Percentiles rank a stretch among this genome's conserved stretches.
phyloP scores from a whole-genome alignment of 2,329 filamentous ascomycete genomes.

The Aciculosporium take region DNA sequence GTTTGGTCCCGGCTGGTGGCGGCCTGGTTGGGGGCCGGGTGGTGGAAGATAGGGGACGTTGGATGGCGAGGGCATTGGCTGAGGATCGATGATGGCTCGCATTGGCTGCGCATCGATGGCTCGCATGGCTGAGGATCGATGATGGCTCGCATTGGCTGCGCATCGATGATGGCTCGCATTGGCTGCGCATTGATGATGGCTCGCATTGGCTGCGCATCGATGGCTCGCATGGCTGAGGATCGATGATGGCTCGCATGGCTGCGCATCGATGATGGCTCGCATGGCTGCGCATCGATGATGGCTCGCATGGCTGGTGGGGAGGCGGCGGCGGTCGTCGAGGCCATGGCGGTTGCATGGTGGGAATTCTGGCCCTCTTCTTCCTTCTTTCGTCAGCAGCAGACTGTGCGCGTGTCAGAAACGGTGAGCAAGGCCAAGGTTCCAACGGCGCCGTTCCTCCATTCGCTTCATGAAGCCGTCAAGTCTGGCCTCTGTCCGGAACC shows the following conservation, averaged over 20 bases:
- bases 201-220: slow-evolving; percentile 13
- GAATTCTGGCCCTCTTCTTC: too few relatives aligned
- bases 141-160: slow-evolving; percentile 12
- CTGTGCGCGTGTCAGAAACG: not conserved
- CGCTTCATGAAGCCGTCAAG: not conserved
- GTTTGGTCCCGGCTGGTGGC: not conserved
- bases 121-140: slow-evolving; percentile 18
- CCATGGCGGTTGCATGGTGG: not conserved
- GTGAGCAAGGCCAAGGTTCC: not conserved
- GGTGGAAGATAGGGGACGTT: slow-evolving; percentile 8
- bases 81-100: slow-evolving; percentile 15
- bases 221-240: slow-evolving; percentile 18
- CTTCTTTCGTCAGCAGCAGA: not conserved
- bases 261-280: too few relatives aligned
- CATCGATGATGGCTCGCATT: too few relatives aligned
- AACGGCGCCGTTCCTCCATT: not conserved
- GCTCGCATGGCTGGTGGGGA: too few relatives aligned
- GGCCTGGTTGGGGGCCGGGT: not conserved
- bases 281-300: slow-evolving; percentile 17
- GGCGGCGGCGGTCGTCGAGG: slow-evolving; percentile 6
- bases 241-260: slow-evolving; percentile 13
- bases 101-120: too few relatives aligned
- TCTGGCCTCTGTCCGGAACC: too few relatives aligned
- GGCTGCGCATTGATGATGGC: slow-evolving; percentile 16
- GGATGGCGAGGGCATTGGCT: slow-evolving; percentile 13